A percentile compares a stretch with the other conserved stretches of the same genome.
These are phyloP conservation scores for Exserohilum turcica DNA, from an alignment of 2,329 filamentous ascomycete species.

Conservation along the genomic window DNA sequence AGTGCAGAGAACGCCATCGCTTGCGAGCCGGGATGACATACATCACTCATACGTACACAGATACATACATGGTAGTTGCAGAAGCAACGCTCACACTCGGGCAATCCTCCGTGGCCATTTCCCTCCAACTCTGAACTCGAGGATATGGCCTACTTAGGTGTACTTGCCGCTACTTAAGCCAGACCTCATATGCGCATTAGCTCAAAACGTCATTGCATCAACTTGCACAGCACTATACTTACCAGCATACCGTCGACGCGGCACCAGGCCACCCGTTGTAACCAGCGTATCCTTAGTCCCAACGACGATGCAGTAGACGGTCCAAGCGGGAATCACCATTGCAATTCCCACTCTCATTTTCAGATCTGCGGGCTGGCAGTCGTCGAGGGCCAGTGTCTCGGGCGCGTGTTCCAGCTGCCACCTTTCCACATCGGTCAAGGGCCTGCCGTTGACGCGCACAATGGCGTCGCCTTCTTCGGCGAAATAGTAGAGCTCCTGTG, in stretches of 20 bases:
- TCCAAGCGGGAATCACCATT: slow-evolving; percentile 3
- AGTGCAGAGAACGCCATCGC: too few relatives aligned
- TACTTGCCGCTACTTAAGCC: too few relatives aligned
- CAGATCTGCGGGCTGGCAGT: not conserved
- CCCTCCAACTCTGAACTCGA: not conserved
- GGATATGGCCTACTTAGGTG: not conserved
- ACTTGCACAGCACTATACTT: not conserved
- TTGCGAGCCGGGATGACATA: too few relatives aligned
- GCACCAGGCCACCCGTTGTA: not conserved
- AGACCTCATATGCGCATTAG: not conserved
- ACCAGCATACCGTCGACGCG: not conserved
- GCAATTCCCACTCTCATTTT: not conserved
- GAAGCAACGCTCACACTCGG: too few relatives aligned
- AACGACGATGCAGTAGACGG: not conserved
- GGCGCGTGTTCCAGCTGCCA: not conserved
- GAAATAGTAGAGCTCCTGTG: not conserved
- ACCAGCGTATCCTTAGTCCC: not conserved
- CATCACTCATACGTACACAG: too few relatives aligned
- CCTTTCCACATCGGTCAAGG: not conserved
- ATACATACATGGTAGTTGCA: too few relatives aligned
- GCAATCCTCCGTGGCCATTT: not conserved
- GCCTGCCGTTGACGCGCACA: slow-evolving; percentile 2
- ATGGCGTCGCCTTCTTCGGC: slow-evolving; percentile 1
- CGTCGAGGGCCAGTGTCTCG: not conserved
- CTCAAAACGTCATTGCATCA: not conserved